Evolutionary conservation across 2,329 filamentous ascomycete genomes (phyloP).

Genomic region (Cladosporium velox): DNA sequence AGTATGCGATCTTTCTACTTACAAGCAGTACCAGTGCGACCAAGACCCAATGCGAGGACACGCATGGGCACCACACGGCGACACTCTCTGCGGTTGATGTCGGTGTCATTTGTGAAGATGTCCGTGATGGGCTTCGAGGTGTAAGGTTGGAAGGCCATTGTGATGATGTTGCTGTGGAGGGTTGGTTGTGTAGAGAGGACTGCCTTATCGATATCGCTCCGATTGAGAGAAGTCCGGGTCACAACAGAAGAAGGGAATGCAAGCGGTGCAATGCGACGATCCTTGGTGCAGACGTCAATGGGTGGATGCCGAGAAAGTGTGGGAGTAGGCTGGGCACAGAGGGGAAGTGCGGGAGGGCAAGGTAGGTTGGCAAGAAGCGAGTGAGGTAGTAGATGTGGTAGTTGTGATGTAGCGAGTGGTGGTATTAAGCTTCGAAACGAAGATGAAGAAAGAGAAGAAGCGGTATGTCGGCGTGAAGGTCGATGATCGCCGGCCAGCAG

Average conservation of each 20-base stretch:
- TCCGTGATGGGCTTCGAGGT: constrained; percentile 57
- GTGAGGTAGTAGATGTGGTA: neutral
- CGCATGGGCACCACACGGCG: constrained; percentile 70
- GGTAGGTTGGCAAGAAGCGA: neutral
- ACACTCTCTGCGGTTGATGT: constrained; percentile 67
- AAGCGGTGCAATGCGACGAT: neutral
- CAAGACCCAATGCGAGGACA: constrained; percentile 68
- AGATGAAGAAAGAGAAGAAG: neutral
- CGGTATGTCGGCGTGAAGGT: neutral
- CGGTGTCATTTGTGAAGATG: constrained; percentile 65
- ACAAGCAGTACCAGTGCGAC: constrained; percentile 71
- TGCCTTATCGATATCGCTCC: constrained; percentile 1
- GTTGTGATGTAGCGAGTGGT: neutral
- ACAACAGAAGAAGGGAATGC: neutral
- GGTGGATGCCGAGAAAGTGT: constrained; percentile 13
- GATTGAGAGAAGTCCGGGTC: neutral
- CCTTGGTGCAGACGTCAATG: neutral
- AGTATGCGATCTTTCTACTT: constrained; percentile 34
- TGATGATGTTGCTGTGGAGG: constrained; percentile 15
- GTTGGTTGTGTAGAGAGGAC: neutral
- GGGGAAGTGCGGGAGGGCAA: neutral
- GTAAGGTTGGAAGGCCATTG: constrained; percentile 45
- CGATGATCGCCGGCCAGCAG: neutral
- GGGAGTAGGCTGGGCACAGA: neutral
- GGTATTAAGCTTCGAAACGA: neutral